phyloP scores from a whole-genome alignment of 1,139 yeast species.

The Candida sp. region DNA sequence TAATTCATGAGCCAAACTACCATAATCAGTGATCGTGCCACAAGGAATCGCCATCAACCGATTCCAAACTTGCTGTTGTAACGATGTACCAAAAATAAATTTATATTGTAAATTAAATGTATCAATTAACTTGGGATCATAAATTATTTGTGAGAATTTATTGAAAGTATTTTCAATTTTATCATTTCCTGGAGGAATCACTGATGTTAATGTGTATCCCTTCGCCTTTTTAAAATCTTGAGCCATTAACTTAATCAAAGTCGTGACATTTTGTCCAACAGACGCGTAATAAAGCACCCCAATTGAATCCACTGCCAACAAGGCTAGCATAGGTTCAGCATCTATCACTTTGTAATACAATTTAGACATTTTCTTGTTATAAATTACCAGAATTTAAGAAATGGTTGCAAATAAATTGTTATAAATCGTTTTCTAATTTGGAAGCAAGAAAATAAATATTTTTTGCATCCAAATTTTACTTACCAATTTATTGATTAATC shows the following conservation, averaged over 20 bases:
- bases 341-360: constrained; percentile 10
- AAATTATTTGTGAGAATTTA: constrained; percentile 9
- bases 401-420: neutral
- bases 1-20: constrained; percentile 13
- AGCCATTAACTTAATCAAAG: constrained; percentile 9
- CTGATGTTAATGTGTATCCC: constrained; percentile 8
- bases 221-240: constrained; percentile 13
- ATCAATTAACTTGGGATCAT: constrained; percentile 10
- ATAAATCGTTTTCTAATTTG: neutral
- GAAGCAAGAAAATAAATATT: neutral
- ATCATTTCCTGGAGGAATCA: constrained; percentile 2
- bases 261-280: constrained; percentile 11
- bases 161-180: constrained; percentile 10
- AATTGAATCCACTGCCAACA: constrained; percentile 14
- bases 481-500: no score
- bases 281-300: constrained; percentile 21
- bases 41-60: constrained; percentile 11
- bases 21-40: constrained; percentile 14
- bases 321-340: constrained; percentile 7
- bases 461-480: neutral
- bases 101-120: constrained; percentile 7
- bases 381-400: neutral
- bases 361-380: constrained; percentile 2
- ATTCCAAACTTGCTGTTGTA: constrained; percentile 21
- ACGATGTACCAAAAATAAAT: constrained; percentile 19